Percentiles rank a stretch among this genome's conserved stretches.
These are phyloP conservation scores for Stropharia rugosoannulata DNA, from an alignment of 768 basidiomycete genomes.

Conservation along the genomic window DNA sequence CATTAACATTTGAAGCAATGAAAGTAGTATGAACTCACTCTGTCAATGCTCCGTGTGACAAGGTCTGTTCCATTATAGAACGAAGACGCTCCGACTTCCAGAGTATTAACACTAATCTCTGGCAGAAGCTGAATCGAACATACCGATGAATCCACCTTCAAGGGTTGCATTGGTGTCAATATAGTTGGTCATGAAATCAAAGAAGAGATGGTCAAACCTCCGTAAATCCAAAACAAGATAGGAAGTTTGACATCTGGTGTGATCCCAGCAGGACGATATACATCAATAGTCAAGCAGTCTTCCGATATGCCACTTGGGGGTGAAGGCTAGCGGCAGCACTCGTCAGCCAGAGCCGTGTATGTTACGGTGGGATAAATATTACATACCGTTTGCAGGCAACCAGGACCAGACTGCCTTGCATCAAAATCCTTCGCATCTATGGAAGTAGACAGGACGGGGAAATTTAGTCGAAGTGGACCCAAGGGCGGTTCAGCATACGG, in stretches of 20 bases:
- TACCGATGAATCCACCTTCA: conserved; percentile 9
- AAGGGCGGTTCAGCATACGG: background rate
- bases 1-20: background rate
- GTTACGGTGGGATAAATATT: background rate
- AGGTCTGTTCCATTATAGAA: conserved; percentile 27
- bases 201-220: background rate
- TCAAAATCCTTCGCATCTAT: conserved; percentile 1
- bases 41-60: conserved; percentile 26
- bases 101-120: background rate
- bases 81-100: conserved; percentile 15
- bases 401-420: background rate
- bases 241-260: conserved; percentile 25
- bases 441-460: background rate
- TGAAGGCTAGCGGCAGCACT: conserved; percentile 5
- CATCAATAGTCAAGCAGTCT: conserved; percentile 56
- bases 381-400: background rate
- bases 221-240: conserved; percentile 25
- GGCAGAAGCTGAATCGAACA: background rate
- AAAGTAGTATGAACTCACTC: conserved; percentile 18
- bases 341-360: background rate
- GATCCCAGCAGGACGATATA: conserved; percentile 47
- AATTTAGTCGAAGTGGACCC: background rate
- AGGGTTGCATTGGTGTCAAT: background rate
- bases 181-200: background rate
- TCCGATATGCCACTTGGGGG: conserved; percentile 40